Conservation (phyloP, 768 basidiomycete genomes). For the Chalciporus piperatus region DNA sequence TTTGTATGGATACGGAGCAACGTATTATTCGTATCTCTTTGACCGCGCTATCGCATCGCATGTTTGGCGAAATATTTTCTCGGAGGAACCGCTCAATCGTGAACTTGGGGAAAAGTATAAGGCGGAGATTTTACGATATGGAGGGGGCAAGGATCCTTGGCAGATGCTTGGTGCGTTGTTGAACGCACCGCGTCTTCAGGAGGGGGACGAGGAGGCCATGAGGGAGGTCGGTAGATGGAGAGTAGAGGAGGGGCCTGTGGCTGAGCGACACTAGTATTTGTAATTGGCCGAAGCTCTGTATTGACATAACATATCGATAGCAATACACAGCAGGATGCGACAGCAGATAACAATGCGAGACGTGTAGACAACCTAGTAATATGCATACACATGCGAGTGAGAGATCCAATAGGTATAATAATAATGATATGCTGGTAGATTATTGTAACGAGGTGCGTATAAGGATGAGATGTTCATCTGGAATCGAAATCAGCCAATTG, state of each 20-base stretch:
- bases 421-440: constrained; percentile 14
- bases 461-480: too few species aligned
- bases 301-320: too few species aligned
- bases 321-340: too few species aligned
- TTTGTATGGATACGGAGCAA: constrained; percentile 93
- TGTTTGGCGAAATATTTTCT: constrained; percentile 82
- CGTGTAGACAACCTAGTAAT: too few species aligned
- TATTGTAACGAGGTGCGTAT: too few species aligned
- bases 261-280: constrained; percentile 52
- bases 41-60: constrained; percentile 93
- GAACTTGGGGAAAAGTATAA: constrained; percentile 82
- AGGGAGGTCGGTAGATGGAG: constrained; percentile 86
- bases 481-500: too few species aligned
- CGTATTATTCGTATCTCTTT: constrained; percentile 97
- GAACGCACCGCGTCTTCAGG: constrained; percentile 56
- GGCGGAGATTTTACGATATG: constrained; percentile 67
- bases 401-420: constrained; percentile 10
- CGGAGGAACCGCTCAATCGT: constrained; percentile 61
- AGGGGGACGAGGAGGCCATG: constrained; percentile 84
- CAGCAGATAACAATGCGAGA: too few species aligned
- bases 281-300: too few species aligned
- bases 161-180: constrained; percentile 79
- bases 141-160: constrained; percentile 95
- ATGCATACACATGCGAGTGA: neutral
- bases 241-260: constrained; percentile 68